Base-by-base conservation (phyloP, 2,329 filamentous ascomycete genomes). In the Kalaharituber pfeilii region DNA sequence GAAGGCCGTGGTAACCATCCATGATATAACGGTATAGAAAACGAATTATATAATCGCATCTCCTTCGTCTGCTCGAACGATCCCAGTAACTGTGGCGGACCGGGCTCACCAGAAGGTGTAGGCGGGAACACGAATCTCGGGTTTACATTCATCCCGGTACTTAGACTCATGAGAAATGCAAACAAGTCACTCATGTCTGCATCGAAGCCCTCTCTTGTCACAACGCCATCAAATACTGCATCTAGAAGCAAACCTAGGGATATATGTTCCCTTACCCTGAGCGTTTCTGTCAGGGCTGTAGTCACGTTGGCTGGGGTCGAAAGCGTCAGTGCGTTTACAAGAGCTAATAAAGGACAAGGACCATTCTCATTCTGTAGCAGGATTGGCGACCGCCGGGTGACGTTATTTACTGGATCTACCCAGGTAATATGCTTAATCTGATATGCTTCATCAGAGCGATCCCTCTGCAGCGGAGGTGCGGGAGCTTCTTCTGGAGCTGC, bases 101-200 rank as follows among this genome's bases (percentile, higher is more conserved):
- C 59, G 44, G 62, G 65, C 66, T 69, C 67, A 52, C 3, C 39
- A 22, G 24, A 18, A 25, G 51, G 64, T 51, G 63, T 27, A 62
- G 42, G 66, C 65, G 39, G 65, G 63, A 28, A 65, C 6, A 93
- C 75, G 59, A 94, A 91, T 20, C 84, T 79, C 2, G 91, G 91
- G 60, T 98, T 98, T 55, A 96, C 89, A 64, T 96, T 98, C 85
- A 98, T 94, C 33, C 91, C 91, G 0, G 88, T 96, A 62, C 95
- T 86, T 2, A 98, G 71, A 45, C 86, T 84, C 54, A 91, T 78
- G 1, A 98, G 72, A 65, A 98, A 98, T 5, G 76, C 75, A 66
- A 94, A 94, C 1, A 98, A 73, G 56, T 94, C 88, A 30, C 81
- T 77, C 8, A 96, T 82, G 66, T 96, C 91, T 24, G 96, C 69